Conservation (phyloP, 768 basidiomycete species). For the Amanita inopinata region DNA sequence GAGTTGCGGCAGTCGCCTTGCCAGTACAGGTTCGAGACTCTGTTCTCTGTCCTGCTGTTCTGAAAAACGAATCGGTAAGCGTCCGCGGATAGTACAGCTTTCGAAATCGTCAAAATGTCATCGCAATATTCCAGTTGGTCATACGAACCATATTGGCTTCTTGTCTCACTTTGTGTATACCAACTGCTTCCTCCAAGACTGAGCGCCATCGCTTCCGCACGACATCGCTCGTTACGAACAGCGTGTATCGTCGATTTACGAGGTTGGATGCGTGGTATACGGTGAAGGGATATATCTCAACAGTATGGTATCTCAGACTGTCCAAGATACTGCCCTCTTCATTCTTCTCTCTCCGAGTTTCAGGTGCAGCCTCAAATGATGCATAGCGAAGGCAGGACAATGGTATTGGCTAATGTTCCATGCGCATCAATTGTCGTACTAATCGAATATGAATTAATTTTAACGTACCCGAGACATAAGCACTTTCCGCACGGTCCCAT, state of each 20-base stretch:
- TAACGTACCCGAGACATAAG: conserved; percentile 57
- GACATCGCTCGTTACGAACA: conserved; percentile 53
- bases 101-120: background rate
- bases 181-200: conserved; percentile 51
- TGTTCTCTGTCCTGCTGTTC: conserved; percentile 27
- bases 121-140: background rate
- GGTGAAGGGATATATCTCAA: conserved; percentile 65
- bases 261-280: conserved; percentile 60
- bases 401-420: conserved; percentile 56
- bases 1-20: conserved; percentile 44
- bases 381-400: conserved; percentile 70
- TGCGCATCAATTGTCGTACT: conserved; percentile 5
- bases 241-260: conserved; percentile 54
- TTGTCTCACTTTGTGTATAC: conserved; percentile 49
- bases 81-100: conserved; percentile 62
- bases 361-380: conserved; percentile 48
- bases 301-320: conserved; percentile 38
- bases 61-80: conserved; percentile 56
- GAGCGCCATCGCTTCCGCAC: conserved; percentile 55
- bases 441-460: background rate
- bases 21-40: conserved; percentile 35
- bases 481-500: conserved; percentile 36
- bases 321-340: conserved; percentile 54
- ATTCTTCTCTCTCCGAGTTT: conserved; percentile 51
- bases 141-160: conserved; percentile 63